Evolutionary conservation across 129 eudicot species (phyloP), one percentile per base, ranked within the genome.

Genomic region (Chrysanthemum lavandulifolium): DNA sequence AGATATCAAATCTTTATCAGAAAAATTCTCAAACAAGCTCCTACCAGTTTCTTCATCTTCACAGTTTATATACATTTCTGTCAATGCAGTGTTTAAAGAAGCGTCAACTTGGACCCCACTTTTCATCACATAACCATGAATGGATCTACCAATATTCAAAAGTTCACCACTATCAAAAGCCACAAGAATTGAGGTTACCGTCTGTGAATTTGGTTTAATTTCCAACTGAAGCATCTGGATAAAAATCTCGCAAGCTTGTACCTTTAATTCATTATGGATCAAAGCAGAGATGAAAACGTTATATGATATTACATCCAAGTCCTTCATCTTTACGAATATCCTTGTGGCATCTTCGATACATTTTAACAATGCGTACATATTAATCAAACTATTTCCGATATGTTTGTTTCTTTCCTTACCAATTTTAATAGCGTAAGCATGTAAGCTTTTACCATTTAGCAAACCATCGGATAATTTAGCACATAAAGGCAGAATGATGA

Each of bases 41-140:
- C 29, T 23, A 76, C 84, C 86, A 0, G 81, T 78, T 72, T 52
- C 66, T 71, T 81, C 86, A 69, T 81, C 85, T 5, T 61, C 76
- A 45, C 88, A 84, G 53, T 73, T 81, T 80, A 86, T 73, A 74
- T 83, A 86, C 92, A 86, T 86, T 70, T 86, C 92, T n/a, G 82
- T 81, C 55, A 86, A 70, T 48, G 88, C 83, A 33, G 86, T 73
- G 76, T 69, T 81, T 45, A 86, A 68, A 58, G 84, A 73, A 27
- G 83, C 54, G 68, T 78, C 81, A 49, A 79, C 62, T 31, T 78
- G 61, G 15, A 83, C 29, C 60, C 82, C 82, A 6, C 63, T 68
- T 73, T 86, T 86, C 71, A 81, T 76, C 75, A 73, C 76, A 47
- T 66, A 86, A 47, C 81, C 86, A 69, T 86, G 91, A 36, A 86